Percentiles rank a stretch among this genome's conserved stretches.
Conservation (phyloP, 805 yeast species). For the Metschnikowia cerradonensis region DNA sequence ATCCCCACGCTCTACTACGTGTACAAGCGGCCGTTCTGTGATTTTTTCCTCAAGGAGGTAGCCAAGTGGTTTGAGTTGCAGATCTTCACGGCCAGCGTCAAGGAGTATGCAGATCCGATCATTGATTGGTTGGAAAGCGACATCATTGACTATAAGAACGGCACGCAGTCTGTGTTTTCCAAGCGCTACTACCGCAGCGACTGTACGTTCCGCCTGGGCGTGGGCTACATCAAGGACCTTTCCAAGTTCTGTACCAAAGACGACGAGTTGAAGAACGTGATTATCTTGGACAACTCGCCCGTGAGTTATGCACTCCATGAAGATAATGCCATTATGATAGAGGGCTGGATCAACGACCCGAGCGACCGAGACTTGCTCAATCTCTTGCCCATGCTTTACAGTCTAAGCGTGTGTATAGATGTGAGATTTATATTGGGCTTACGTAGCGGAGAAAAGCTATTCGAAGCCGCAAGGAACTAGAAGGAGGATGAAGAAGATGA, state of each 20-base stretch:
- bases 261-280: slow-evolving; percentile 60
- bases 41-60: slow-evolving; percentile 72
- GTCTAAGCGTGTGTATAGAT: slow-evolving; percentile 76
- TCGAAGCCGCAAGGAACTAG: slow-evolving; percentile 29
- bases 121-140: slow-evolving; percentile 85
- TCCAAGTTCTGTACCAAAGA: slow-evolving; percentile 53
- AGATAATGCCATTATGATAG: slow-evolving; percentile 86
- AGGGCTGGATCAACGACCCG: slow-evolving; percentile 98
- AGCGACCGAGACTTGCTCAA: slow-evolving; percentile 79
- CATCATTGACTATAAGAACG: slow-evolving; percentile 20
- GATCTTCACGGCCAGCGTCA: slow-evolving; percentile 90
- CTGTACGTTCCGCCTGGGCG: slow-evolving; percentile 73
- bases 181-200: slow-evolving; percentile 72
- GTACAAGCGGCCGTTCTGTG: slow-evolving; percentile 89
- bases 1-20: slow-evolving; percentile 83
- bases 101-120: slow-evolving; percentile 95
- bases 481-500: neutral
- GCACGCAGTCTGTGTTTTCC: slow-evolving; percentile 34
- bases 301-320: slow-evolving; percentile 79
- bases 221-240: slow-evolving; percentile 67
- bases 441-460: slow-evolving; percentile 64
- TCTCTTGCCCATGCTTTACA: slow-evolving; percentile 72
- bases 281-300: slow-evolving; percentile 91
- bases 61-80: slow-evolving; percentile 85
- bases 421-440: slow-evolving; percentile 75